Evolutionary conservation across 352 stramenopile species (phyloP).

Genomic region (Elongisporangium senticosum): DNA sequence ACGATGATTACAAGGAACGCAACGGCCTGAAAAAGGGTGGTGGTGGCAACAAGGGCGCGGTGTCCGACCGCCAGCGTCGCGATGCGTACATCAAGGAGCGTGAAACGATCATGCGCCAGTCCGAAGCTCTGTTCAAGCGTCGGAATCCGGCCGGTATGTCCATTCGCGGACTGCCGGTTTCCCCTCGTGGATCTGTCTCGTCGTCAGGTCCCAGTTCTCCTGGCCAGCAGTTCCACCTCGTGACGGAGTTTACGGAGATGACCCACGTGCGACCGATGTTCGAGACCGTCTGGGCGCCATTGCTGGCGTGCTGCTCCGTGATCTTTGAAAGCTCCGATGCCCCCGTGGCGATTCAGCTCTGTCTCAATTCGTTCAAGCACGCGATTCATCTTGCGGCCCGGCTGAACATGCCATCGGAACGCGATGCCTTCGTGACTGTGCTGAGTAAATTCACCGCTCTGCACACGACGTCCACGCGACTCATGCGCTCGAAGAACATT

Average conservation of each 20-base stretch:
- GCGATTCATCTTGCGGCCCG: constrained; percentile 88
- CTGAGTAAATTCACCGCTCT: constrained; percentile 96
- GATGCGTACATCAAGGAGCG: constrained; percentile 83
- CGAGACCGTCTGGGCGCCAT: constrained; percentile 96
- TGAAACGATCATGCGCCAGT: constrained; percentile 76
- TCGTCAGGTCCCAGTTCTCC: constrained; percentile 4
- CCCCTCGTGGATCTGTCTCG: constrained; percentile 6
- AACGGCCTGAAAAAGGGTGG: constrained; percentile 10
- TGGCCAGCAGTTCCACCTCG: constrained; percentile 47
- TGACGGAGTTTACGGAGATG: constrained; percentile 62
- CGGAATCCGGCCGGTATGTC: constrained; percentile 30
- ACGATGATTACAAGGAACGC: constrained; percentile 76
- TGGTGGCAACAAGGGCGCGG: constrained; percentile 29
- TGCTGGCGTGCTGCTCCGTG: constrained; percentile 96
- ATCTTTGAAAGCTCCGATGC: constrained; percentile 95
- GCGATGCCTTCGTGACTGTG: constrained; percentile 95
- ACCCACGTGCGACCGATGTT: constrained; percentile 96
- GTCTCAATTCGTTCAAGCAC: constrained; percentile 94
- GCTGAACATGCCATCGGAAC: constrained; percentile 89
- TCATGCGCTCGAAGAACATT: constrained; percentile 97
- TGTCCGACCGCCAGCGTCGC: constrained; percentile 59
- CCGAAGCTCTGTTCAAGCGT: constrained; percentile 72
- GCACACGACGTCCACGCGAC: constrained; percentile 85
- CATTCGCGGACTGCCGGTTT: constrained; percentile 10
- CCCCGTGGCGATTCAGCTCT: constrained; percentile 89